A percentile compares a stretch with the other conserved stretches of the same genome.
These are phyloP conservation scores for Cryomyces minteri DNA, from an alignment of 495 filamentous ascomycete species.

Conservation along the genomic window DNA sequence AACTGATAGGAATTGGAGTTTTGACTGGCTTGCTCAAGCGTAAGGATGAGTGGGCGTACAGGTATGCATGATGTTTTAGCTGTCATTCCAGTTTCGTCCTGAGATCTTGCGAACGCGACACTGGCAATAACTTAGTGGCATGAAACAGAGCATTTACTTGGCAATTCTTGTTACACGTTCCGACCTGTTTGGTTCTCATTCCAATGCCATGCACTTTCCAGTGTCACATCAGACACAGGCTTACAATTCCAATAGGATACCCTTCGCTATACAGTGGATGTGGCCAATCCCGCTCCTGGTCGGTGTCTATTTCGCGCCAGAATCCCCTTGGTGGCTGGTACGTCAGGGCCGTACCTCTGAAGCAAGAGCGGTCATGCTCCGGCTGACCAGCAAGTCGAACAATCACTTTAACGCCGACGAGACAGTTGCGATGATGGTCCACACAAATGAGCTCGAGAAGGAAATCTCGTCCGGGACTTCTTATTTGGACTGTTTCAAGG, in stretches of 20 bases:
- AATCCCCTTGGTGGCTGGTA: conserved; percentile 7
- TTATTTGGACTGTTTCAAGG: conserved; percentile 6
- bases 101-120: no score
- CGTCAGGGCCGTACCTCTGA: conserved; percentile 4
- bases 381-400: conserved; percentile 7
- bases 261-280: conserved; percentile 12
- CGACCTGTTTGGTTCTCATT: no score
- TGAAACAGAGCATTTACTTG: no score
- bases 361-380: not conserved
- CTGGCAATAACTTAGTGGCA: no score
- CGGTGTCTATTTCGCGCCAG: conserved; percentile 4
- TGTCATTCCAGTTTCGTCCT: no score
- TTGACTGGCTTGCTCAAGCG: conserved; percentile 40
- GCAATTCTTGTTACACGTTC: no score
- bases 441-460: conserved; percentile 8
- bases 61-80: no score
- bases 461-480: not conserved
- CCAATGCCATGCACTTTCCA: no score
- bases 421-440: conserved; percentile 2
- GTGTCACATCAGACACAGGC: no score
- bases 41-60: conserved; percentile 5
- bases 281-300: conserved; percentile 7
- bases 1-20: conserved; percentile 57
- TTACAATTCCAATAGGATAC: conserved; percentile 1
- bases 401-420: not conserved